Percentiles rank a stretch among this genome's conserved stretches.
Evolutionary conservation across 768 basidiomycete genomes (phyloP).

Genomic region (Boletus subcaerulescens): DNA sequence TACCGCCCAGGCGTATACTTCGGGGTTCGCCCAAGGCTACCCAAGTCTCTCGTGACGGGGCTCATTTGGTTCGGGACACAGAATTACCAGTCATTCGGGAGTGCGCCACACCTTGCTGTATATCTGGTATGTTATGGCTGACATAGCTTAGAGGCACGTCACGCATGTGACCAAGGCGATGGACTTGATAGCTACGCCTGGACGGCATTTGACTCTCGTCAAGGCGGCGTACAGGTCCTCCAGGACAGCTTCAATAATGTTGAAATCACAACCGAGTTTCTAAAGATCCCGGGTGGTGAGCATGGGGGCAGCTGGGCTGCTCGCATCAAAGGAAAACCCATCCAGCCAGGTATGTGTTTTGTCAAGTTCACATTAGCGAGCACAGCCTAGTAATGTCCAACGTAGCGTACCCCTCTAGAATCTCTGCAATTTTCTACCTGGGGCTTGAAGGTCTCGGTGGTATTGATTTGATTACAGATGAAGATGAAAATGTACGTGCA

Average conservation of each 20-base stretch:
- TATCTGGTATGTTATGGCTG: not conserved
- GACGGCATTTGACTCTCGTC: constrained; percentile 82
- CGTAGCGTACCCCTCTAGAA: constrained; percentile 49
- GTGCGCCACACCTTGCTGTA: constrained; percentile 40
- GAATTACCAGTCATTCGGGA: constrained; percentile 67
- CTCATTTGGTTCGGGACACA: constrained; percentile 93
- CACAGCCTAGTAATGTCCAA: constrained; percentile 26
- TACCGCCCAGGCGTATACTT: constrained; percentile 96
- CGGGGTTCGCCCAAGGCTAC: constrained; percentile 80
- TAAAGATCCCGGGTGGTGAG: constrained; percentile 81
- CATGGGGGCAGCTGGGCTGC: constrained; percentile 89
- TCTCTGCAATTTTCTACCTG: constrained; percentile 82
- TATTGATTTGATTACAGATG: constrained; percentile 74
- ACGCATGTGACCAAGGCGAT: constrained; percentile 88
- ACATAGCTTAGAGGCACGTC: constrained; percentile 58
- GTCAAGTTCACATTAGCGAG: not conserved
- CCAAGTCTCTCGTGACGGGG: constrained; percentile 89
- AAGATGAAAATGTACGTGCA: constrained; percentile 63
- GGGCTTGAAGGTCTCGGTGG: constrained; percentile 87
- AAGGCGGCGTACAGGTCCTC: constrained; percentile 83
- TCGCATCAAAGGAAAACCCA: constrained; percentile 75
- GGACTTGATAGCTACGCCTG: constrained; percentile 80
- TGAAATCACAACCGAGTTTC: constrained; percentile 75
- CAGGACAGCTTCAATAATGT: constrained; percentile 83
- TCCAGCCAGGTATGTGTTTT: constrained; percentile 51